Evolutionary conservation across 306 rosid genomes (phyloP), one percentile per base, ranked within the genome.

Genomic region (Ammopiptanthus mongolicus): DNA sequence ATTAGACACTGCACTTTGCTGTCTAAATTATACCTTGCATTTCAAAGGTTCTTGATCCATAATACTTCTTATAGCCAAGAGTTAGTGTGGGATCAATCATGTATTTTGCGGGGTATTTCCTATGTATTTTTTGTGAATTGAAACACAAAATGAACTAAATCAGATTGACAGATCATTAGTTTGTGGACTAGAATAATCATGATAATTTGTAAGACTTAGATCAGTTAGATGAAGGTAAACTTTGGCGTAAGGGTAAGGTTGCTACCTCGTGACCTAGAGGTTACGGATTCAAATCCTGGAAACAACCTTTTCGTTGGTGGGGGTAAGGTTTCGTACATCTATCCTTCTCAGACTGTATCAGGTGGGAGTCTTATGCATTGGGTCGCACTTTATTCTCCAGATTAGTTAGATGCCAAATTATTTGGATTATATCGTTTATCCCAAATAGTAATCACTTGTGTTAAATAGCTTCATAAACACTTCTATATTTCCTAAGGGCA

Each of bases 31-130:
- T 22, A 13, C 42, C 42, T 56, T 56, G n/a, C 55, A 14, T 39
- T 56, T 56, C n/a, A 5, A 71, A 37, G 55, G 55, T 23, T 71
- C 55, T 37, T 56, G 76, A 71, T 53, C 50, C 62, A 33, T 53
- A 19, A 36, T 53, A 22, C 41, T 17, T 4, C 41, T 17, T 4
- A 46, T 21, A 8, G 5, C 65, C 44, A 75, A 36, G 65, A 6
- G 23, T 17, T 19, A 19, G 33, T 37, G 41, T 46, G 36, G 34
- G 69, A 56, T 76, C 74, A 13, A 42, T 6, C 44, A 28, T 66
- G 39, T 56, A 76, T 76, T 42, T 21, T 66, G 10, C 44, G 29
- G 66, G 47, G 31, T 34, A 28, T 14, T 65, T 12, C 18, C n/a
- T 13, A 18, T 37, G 8, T 39, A 1, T 36, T 36, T 36, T 5